Evolutionary conservation across 106 monocot species (phyloP).

Genomic region (Platanthera guangdongensis): DNA sequence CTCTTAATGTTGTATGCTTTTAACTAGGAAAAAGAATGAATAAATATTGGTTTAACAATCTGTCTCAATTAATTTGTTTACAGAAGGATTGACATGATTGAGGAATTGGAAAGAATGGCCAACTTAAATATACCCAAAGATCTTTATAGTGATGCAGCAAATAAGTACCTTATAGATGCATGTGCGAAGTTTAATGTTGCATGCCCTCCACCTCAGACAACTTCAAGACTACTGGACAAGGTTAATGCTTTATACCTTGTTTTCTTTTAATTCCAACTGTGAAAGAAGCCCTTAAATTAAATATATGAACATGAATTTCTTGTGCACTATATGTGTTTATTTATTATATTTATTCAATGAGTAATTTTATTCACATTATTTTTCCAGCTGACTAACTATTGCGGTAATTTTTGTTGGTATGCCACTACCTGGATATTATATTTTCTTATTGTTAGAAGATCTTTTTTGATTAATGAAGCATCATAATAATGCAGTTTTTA

Average conservation of each 20-base stretch:
- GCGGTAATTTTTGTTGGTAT: not conserved
- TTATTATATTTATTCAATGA: not conserved
- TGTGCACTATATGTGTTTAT: not conserved
- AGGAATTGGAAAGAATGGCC: slow-evolving; percentile 65
- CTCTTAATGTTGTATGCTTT: not conserved
- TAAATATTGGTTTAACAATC: not conserved
- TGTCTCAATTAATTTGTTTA: slow-evolving; percentile 5
- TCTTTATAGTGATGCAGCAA: slow-evolving; percentile 72
- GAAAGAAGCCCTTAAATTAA: not conserved
- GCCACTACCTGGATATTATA: not conserved
- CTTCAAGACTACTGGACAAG: slow-evolving; percentile 76
- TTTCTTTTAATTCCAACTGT: not conserved
- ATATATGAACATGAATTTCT: not conserved
- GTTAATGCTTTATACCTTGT: slow-evolving; percentile 15
- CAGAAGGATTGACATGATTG: slow-evolving; percentile 87
- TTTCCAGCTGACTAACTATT: not conserved
- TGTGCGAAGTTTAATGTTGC: slow-evolving; percentile 81
- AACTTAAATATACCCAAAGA: slow-evolving; percentile 81
- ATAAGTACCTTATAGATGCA: slow-evolving; percentile 75
- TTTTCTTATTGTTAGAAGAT: not conserved
- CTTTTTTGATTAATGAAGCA: not conserved
- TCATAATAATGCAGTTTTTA: not conserved
- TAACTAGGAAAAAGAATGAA: not conserved
- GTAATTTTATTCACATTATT: not conserved
- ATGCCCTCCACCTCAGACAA: slow-evolving; percentile 89